Percentiles rank a stretch among this genome's conserved stretches.
These are phyloP conservation scores for Extremus antarcticus DNA, from an alignment of 495 filamentous ascomycete genomes.

Conservation along the genomic window DNA sequence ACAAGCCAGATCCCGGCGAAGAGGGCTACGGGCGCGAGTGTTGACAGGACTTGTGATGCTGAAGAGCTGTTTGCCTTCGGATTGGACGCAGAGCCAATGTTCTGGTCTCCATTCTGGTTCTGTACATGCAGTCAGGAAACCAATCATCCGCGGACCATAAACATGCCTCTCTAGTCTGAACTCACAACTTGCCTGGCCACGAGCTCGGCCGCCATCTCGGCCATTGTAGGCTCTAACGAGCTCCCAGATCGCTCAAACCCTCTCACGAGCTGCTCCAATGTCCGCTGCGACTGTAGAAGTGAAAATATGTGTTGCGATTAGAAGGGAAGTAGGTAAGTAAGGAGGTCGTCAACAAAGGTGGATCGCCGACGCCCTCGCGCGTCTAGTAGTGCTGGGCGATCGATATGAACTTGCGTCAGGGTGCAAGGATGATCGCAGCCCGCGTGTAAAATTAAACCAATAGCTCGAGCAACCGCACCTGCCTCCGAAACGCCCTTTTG, in stretches of 20 bases:
- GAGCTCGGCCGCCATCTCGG: conserved; percentile 4
- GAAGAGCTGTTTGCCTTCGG: conserved; percentile 27
- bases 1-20: conserved; percentile 52
- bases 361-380: too few relatives aligned
- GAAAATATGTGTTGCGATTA: background rate
- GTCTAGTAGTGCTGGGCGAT: too few relatives aligned
- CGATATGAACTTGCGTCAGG: too few relatives aligned
- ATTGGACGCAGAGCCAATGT: conserved; percentile 10
- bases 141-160: background rate
- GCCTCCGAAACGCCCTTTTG: too few relatives aligned
- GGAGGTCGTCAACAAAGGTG: background rate
- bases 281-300: background rate
- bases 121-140: background rate
- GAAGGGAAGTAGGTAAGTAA: background rate
- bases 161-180: background rate
- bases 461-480: too few relatives aligned
- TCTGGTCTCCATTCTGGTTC: conserved; percentile 8
- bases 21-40: conserved; percentile 58
- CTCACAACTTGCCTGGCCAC: background rate
- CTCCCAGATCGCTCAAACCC: background rate
- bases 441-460: too few relatives aligned
- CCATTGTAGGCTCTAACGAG: background rate
- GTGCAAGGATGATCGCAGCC: too few relatives aligned
- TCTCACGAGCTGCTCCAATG: background rate
- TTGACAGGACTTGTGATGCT: conserved; percentile 52